Base-by-base conservation (phyloP, 257 asterid species). In the Mentha longifolia region DNA sequence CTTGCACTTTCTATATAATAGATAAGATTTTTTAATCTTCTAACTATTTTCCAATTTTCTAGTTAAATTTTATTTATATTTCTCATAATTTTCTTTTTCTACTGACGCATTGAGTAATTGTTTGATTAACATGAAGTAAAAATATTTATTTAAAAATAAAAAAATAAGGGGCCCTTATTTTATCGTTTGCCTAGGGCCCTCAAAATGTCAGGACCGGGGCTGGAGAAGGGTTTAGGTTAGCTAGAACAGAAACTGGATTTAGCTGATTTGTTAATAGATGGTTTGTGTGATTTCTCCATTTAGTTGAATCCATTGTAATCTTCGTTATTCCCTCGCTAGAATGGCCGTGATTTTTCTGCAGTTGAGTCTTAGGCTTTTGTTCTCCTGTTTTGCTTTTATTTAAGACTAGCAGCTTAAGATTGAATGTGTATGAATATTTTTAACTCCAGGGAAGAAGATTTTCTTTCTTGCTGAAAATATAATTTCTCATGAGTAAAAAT, bases 181-280 rank as follows among this genome's bases (percentile, higher is more conserved):
- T n/a, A n/a, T n/a, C n/a, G n/a, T n/a, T n/a, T n/a, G n/a, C n/a
- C n/a, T n/a, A n/a, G n/a, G n/a, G n/a, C n/a, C n/a, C n/a, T n/a
- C n/a, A n/a, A n/a, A n/a, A n/a, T n/a, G n/a, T n/a, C n/a, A n/a
- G n/a, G n/a, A n/a, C n/a, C n/a, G n/a, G n/a, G n/a, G n/a, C n/a
- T 55, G 61, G 67, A 42, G 28, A 57, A 62, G 41, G 75, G 22
- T 22, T 65, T 65, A 46, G 51, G 66, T 43, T 61, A 19, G 35
- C 64, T 51, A 50, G 16, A 5, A 5, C 55, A 17, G 7, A 37
- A 11, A 49, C 15, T 74, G 70, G 31, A 51, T 72, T 47, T 47
- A 57, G 49, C 54, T 42, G 22, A 65, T 51, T 39, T 51, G 30
- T 17, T 35, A n/a, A 61, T n/a, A 39, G 43, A 61, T 17, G 30